Conservation (phyloP, 108 stramenopile species). For the Epithemia pelagica region DNA sequence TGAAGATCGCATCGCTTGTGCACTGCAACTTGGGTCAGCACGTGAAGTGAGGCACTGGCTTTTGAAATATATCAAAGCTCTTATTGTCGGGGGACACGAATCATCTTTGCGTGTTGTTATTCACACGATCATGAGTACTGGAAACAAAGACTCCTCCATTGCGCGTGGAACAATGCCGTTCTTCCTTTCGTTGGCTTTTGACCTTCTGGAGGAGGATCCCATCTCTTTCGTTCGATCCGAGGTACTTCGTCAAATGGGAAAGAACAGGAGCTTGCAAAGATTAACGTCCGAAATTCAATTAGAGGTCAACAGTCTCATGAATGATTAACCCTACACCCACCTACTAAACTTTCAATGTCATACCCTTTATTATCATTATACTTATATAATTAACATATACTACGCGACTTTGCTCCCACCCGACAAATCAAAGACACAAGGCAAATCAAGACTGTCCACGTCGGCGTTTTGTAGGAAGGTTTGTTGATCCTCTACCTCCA, state of each 20-base stretch:
- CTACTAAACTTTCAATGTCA: too few species aligned
- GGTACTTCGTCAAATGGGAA: conserved; percentile 76
- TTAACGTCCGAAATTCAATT: conserved; percentile 73
- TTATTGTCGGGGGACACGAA: conserved; percentile 43
- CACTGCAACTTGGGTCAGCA: conserved; percentile 54
- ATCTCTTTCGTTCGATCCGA: conserved; percentile 37
- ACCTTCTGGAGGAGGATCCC: conserved; percentile 40
- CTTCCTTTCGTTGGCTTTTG: conserved; percentile 49
- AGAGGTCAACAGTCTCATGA: conserved; percentile 24
- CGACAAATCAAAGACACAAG: too few species aligned
- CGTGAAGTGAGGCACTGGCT: conserved; percentile 70
- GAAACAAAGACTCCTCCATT: neutral
- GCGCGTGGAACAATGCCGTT: conserved; percentile 12
- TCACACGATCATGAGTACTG: conserved; percentile 40
- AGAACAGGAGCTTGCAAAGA: conserved; percentile 69
- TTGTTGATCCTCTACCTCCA: conserved; percentile 2
- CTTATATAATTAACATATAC: too few species aligned
- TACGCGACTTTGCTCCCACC: too few species aligned
- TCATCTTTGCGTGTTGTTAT: conserved; percentile 50
- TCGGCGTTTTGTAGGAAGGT: conserved; percentile 1
- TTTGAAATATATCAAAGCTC: conserved; percentile 32
- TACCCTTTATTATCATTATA: too few species aligned
- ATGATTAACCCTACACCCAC: too few species aligned
- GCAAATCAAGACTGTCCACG: neutral
- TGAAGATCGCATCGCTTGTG: conserved; percentile 84